Base-by-base conservation (phyloP, 306 rosid species). In the Hylodesmum podocarpum region DNA sequence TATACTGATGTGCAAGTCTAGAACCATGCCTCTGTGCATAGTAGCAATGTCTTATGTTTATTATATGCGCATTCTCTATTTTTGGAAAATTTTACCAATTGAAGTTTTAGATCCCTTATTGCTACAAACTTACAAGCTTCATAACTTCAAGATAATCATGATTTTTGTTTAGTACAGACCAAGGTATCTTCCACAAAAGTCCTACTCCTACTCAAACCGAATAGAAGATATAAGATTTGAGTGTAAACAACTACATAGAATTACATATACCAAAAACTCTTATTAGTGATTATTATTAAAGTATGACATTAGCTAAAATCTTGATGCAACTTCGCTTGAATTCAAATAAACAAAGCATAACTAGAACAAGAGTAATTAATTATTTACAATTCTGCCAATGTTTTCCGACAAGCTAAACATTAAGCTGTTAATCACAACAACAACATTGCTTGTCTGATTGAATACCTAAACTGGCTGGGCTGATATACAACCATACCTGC, bases 401-500 rank as follows among this genome's bases (percentile, higher is more conserved):
- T 75, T 64, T 75, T 40, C 43, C 72, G 66, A 74, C 53, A 33
- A 46, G 66, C 39, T 27, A 73, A 49, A 80, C 63, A 68, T 65
- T 58, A 77, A 18, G 59, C 50, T 82, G 37, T 44, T 81, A 80
- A 79, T 87, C 87, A 61, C 73, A 73, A 31, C 79, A 83, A 61
- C 83, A 51, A 64, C 82, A 76, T 71, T 84, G 81, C 40, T 78
- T 85, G 28, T 78, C 34, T 50, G 73, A 49, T 44, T 88, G 83
- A 78, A 58, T 33, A 39, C 82, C 66, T 49, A 78, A 70, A 79
- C 87, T 61, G 70, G 81, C 54, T 79, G 75, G 84, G 74, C 68
- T 83, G 88, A 90, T 36, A 13, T 76, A 88, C 4, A 86, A 87
- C 98, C 98, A 95, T 24, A 95, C 98, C 85, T 95, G 90, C 81